These are phyloP conservation scores for Cytauxzoon felis DNA, from an alignment of 169 alveolate genomes.

Conservation along the genomic window DNA sequence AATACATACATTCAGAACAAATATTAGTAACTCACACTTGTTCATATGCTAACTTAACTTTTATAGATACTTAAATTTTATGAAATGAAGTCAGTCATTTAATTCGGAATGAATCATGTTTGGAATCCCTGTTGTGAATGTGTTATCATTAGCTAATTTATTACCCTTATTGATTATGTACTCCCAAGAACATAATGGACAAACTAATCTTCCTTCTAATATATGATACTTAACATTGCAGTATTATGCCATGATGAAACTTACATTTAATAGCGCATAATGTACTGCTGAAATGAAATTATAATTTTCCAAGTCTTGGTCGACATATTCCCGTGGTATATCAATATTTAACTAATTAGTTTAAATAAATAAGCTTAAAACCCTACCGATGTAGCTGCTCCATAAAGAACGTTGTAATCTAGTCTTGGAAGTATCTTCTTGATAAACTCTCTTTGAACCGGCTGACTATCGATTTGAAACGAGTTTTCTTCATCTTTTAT, in stretches of 20 bases:
- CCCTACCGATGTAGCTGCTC: slow-evolving; percentile 72
- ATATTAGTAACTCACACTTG: too few species aligned
- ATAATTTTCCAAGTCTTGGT: slow-evolving; percentile 63
- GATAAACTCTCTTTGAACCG: slow-evolving; percentile 67
- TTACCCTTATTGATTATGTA: slow-evolving; percentile 71
- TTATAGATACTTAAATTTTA: too few species aligned
- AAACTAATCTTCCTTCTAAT: slow-evolving; percentile 64
- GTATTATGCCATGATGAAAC: background rate
- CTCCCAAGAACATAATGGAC: slow-evolving; percentile 66
- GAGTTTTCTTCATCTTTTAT: slow-evolving; percentile 45
- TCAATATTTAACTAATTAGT: slow-evolving; percentile 57
- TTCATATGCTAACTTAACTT: too few species aligned
- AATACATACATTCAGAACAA: too few species aligned
- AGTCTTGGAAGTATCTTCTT: slow-evolving; percentile 67
- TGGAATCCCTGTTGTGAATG: slow-evolving; percentile 39
- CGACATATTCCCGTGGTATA: slow-evolving; percentile 54
- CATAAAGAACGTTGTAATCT: slow-evolving; percentile 65
- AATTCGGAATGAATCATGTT: slow-evolving; percentile 48
- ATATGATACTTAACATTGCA: slow-evolving; percentile 62
- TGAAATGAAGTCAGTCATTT: background rate
- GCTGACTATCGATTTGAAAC: slow-evolving; percentile 61
- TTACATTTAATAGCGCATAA: slow-evolving; percentile 68
- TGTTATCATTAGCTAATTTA: background rate
- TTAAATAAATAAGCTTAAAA: background rate
- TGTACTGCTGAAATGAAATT: slow-evolving; percentile 64